Evolutionary conservation across 1,139 yeast species (phyloP), one percentile per base, ranked within the genome.

Genomic region (Candida freyschussii): DNA sequence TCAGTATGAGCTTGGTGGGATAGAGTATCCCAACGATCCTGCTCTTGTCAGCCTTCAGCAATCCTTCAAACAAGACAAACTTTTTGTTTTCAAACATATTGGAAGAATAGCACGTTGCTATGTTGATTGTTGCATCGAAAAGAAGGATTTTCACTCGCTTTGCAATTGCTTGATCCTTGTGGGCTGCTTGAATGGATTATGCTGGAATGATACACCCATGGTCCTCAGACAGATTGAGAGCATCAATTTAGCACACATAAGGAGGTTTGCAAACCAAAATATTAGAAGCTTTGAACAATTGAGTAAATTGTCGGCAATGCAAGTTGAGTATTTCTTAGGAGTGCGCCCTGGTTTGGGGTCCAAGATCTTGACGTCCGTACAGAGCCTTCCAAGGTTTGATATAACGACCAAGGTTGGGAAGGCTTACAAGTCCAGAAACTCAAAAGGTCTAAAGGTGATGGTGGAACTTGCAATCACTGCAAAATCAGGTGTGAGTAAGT

Each of bases 151-250:
- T 0, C 39, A 44, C 0, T 65, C 76, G 0, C 48, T 69, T 25
- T 39, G 50, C 13, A 60, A 55, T 26, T 47, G 67, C 9, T 45
- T 71, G 7, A 53, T 51, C 24, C 40, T 72, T 9, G 43, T 52
- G 3, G 50, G 73, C 32, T 63, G 68, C 27, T 37, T 69, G 4
- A 47, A 49, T 27, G 69, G 69, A 0, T 59, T 55, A 36, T 60
- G 74, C 14, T 72, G 78, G 78, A 75, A 69, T 41, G 63, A 60
- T 29, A 50, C 66, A 0, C 53, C 68, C 0, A 55, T 60, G 44
- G 63, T 63, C 8, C 47, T 72, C 17, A 54, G 64, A 33, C 78
- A 72, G 36, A 37, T 72, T 13, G 65, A 64, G 17, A 67, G 67
- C 5, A 49, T 72, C 16, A 74, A 72, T 0, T 40, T 62, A 3